Percentiles rank a stretch among this genome's conserved stretches.
Conservation (phyloP, 129 eudicot species). For the Helianthus tuberosus region DNA sequence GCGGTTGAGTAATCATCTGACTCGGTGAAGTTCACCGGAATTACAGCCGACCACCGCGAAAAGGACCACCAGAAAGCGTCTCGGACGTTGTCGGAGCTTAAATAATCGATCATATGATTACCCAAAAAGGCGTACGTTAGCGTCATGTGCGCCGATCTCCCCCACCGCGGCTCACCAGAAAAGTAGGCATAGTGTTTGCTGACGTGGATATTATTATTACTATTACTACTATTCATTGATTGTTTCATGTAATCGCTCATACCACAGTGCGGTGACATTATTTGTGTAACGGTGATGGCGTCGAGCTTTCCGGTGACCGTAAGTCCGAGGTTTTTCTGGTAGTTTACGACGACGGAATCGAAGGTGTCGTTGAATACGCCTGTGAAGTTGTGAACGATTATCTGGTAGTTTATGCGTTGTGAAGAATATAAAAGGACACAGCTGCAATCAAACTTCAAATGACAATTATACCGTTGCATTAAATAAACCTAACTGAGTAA, state of each 20-base stretch:
- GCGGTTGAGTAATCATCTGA: too few relatives aligned
- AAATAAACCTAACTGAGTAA: too few relatives aligned
- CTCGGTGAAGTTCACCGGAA: too few relatives aligned
- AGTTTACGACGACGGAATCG: slow-evolving; percentile 52
- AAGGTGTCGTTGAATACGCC: slow-evolving; percentile 60
- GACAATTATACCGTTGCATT: too few relatives aligned
- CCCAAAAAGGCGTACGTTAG: slow-evolving; percentile 72
- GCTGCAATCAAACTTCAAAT: too few relatives aligned
- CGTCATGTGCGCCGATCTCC: slow-evolving; percentile 37
- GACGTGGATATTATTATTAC: too few relatives aligned
- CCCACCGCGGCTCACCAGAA: too few relatives aligned
- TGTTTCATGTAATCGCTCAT: slow-evolving; percentile 49
- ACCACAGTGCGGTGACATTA: slow-evolving; percentile 85
- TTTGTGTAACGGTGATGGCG: slow-evolving; percentile 48
- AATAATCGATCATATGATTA: slow-evolving; percentile 43
- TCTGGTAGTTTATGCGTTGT: too few relatives aligned
- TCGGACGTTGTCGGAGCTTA: slow-evolving; percentile 40
- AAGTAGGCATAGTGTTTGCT: too few relatives aligned
- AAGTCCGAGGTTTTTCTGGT: slow-evolving; percentile 69
- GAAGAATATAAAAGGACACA: too few relatives aligned
- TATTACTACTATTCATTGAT: background rate
- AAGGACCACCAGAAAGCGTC: slow-evolving; percentile 56
- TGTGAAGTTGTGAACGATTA: slow-evolving; percentile 44
- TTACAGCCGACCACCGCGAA: too few relatives aligned
- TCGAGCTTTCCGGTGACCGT: slow-evolving; percentile 69